Evolutionary conservation across 768 basidiomycete genomes (phyloP).

Genomic region (Podaxis mareebaensis): DNA sequence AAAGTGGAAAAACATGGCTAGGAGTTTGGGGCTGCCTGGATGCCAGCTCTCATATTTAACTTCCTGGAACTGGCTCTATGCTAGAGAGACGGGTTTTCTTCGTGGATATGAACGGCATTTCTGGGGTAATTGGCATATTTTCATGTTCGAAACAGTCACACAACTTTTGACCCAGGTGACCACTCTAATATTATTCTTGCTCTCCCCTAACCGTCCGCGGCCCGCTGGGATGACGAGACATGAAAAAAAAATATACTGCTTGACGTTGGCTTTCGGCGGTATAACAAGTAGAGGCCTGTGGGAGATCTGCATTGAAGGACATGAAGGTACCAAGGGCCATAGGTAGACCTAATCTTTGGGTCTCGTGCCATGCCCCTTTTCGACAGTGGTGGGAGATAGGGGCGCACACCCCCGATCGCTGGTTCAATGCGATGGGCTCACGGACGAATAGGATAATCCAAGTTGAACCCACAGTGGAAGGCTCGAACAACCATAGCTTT

Average conservation of each 20-base stretch:
- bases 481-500: not conserved
- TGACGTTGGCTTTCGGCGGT: not conserved
- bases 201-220: not conserved
- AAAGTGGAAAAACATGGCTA: constrained; percentile 18
- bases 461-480: not conserved
- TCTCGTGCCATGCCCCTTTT: too few relatives aligned
- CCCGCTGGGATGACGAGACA: not conserved
- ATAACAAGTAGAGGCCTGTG: not conserved
- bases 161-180: constrained; percentile 12
- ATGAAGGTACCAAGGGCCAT: too few relatives aligned
- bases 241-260: not conserved
- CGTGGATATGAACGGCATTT: constrained; percentile 11
- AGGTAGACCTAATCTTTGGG: too few relatives aligned
- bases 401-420: not conserved
- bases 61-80: not conserved
- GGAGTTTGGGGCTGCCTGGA: not conserved
- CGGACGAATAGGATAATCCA: not conserved
- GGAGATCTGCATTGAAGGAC: too few relatives aligned
- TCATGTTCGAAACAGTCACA: not conserved
- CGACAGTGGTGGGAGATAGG: not conserved
- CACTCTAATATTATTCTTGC: constrained; percentile 7
- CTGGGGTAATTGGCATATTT: not conserved
- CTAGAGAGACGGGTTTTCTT: constrained; percentile 7
- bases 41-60: constrained; percentile 8
- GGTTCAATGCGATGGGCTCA: not conserved